Conservation (phyloP, 2,329 filamentous ascomycete species). For the Ustulina deusta region DNA sequence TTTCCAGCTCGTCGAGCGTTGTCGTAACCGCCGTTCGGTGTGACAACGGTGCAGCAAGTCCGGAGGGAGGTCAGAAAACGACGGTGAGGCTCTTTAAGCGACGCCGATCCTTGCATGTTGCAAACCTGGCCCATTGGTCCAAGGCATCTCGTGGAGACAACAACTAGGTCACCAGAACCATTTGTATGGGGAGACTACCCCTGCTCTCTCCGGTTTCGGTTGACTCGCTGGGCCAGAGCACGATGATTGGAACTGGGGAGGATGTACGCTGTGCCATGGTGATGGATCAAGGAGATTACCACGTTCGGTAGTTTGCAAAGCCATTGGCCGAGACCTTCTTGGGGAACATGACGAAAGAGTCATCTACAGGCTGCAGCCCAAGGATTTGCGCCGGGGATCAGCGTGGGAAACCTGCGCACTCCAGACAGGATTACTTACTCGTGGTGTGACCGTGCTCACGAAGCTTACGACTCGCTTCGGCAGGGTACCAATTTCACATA, state of each 20-base stretch:
- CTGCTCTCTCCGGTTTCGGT: not conserved
- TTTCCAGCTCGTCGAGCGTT: not conserved
- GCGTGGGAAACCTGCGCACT: constrained; percentile 21
- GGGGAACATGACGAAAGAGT: constrained; percentile 23
- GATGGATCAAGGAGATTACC: constrained; percentile 14
- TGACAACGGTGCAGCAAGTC: constrained; percentile 6
- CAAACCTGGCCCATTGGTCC: constrained; percentile 16
- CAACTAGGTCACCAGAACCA: not conserved
- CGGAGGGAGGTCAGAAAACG: constrained; percentile 8
- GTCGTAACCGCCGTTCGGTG: constrained; percentile 1
- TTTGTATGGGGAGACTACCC: not conserved
- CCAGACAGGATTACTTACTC: constrained; percentile 3
- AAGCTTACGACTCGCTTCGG: constrained; percentile 15
- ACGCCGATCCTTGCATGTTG: constrained; percentile 18
- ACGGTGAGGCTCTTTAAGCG: constrained; percentile 21
- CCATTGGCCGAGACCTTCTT: constrained; percentile 4
- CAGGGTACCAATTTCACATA: constrained; percentile 29
- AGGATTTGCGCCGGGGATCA: constrained; percentile 21
- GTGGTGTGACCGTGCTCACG: constrained; percentile 28
- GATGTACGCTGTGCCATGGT: not conserved
- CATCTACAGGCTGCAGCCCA: constrained; percentile 1
- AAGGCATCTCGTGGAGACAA: not conserved
- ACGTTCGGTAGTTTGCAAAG: constrained; percentile 21
- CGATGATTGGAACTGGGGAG: not conserved
- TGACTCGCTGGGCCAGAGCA: not conserved